Evolutionary conservation across 2,329 filamentous ascomycete species (phyloP), one percentile per base, ranked within the genome.

Genomic region (Periconia macrospinosa): DNA sequence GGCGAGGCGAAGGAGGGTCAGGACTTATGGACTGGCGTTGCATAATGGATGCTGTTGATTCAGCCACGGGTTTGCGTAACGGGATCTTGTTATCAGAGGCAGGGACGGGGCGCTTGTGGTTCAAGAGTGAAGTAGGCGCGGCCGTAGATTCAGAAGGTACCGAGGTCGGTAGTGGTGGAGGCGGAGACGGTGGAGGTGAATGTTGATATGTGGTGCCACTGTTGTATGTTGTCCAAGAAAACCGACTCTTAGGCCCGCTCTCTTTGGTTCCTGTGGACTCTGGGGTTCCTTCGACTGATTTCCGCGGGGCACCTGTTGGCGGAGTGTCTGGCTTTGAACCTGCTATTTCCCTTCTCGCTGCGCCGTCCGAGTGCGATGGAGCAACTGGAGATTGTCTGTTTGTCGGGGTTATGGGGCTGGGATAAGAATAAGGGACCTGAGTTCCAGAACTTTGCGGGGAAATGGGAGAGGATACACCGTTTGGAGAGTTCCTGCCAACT

Each of bases 181-280:
- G 71, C 17, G 77, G 77, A 48, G 74, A 77, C 10, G 73, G 71
- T 2, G 75, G 75, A 41, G 75, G 75, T 45, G 75, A 76, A 49
- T 74, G 71, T 45, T 76, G 73, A 52, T 75, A 72, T 2, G 73
- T 75, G 7, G 70, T 71, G 53, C 57, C 61, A 40, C 72, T 78
- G 53, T 65, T 68, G 48, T 69, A 68, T 15, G 66, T 68, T 17
- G 65, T 68, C 62, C 66, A 69, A 27, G 67, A 67, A 45, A 70
- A 70, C 40, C 64, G 62, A 23, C 67, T 70, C 23, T 53, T 42
- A 9, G 58, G 41, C 20, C 53, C 60, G 45, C 61, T 57, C 43
- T 60, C 60, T 42, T 53, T 66, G 53, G 45, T 66, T 53, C 44
- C 57, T 45, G 60, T 59, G 40, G 56, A 58, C 37, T 58, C 59